These are phyloP conservation scores for Vinca minor DNA, from an alignment of 257 asterid species.

Conservation along the genomic window DNA sequence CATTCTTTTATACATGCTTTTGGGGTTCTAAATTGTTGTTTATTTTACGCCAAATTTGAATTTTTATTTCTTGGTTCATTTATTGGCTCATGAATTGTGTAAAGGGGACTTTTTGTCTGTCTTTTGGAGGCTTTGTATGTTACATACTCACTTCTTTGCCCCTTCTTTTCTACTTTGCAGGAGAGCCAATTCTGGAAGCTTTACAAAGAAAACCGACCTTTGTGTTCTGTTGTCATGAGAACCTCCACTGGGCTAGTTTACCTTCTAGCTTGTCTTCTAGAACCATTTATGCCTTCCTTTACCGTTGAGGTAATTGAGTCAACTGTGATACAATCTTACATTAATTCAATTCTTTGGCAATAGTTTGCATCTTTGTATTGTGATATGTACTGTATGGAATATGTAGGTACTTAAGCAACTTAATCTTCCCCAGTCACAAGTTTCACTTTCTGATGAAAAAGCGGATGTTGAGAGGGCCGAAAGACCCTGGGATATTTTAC, in stretches of 20 bases:
- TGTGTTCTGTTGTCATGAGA: constrained; percentile 78
- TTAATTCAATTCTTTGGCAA: background rate
- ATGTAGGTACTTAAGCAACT: constrained; percentile 88
- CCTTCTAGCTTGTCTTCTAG: constrained; percentile 83
- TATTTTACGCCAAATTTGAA: background rate
- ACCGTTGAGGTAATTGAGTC: constrained; percentile 55
- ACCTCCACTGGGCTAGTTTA: constrained; percentile 85
- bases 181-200: constrained; percentile 94
- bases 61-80: background rate
- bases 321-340: background rate
- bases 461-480: constrained; percentile 63
- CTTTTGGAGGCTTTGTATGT: background rate
- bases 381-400: constrained; percentile 11
- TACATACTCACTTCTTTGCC: background rate
- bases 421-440: constrained; percentile 56
- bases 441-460: constrained; percentile 64
- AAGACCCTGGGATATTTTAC: constrained; percentile 78
- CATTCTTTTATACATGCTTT: no score
- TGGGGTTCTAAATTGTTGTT: background rate
- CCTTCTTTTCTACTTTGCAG: constrained; percentile 22
- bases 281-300: constrained; percentile 94
- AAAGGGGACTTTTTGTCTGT: background rate
- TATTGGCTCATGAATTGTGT: background rate
- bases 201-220: constrained; percentile 69
- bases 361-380: constrained; percentile 3